These are phyloP conservation scores for Turritis glabra DNA, from an alignment of 345 rosid genomes.

Conservation along the genomic window DNA sequence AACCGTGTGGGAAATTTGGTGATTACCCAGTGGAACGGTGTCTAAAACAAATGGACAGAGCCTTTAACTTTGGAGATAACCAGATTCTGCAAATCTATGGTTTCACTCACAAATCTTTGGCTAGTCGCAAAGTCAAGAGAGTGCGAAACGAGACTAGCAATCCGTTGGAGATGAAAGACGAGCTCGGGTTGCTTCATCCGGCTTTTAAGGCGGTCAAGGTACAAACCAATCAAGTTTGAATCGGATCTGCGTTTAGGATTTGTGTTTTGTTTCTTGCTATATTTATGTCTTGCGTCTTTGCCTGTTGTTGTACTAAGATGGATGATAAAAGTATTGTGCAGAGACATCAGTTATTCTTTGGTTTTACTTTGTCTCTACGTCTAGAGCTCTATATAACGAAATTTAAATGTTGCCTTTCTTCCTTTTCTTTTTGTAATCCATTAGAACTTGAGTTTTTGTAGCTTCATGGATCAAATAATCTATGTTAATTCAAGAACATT, in stretches of 20 bases:
- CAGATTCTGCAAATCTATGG: constrained; percentile 77
- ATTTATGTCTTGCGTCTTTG: constrained; percentile 31
- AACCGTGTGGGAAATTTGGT: constrained; percentile 71
- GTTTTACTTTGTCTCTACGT: constrained; percentile 20
- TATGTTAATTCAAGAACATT: constrained; percentile 8
- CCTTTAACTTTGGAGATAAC: constrained; percentile 75
- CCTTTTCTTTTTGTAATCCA: background rate
- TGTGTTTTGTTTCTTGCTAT: constrained; percentile 12
- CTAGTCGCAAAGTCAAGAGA: constrained; percentile 55
- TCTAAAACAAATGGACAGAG: constrained; percentile 78
- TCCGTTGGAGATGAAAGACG: constrained; percentile 50
- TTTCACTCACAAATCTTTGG: constrained; percentile 54
- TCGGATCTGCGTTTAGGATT: constrained; percentile 5
- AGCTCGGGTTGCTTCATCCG: constrained; percentile 49
- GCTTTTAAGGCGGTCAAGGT: constrained; percentile 48
- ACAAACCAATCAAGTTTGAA: constrained; percentile 40
- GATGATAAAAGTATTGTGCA: constrained; percentile 32
- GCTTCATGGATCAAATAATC: constrained; percentile 24
- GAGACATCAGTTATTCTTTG: constrained; percentile 30
- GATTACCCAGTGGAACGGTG: constrained; percentile 72
- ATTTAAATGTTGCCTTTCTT: constrained; percentile 11
- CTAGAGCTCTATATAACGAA: constrained; percentile 19
- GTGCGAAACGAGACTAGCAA: constrained; percentile 53
- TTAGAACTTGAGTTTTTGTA: constrained; percentile 25
- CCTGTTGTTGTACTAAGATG: constrained; percentile 40